Conservation (phyloP, 2,329 filamentous ascomycete genomes). For the Gnomoniopsis sp. region DNA sequence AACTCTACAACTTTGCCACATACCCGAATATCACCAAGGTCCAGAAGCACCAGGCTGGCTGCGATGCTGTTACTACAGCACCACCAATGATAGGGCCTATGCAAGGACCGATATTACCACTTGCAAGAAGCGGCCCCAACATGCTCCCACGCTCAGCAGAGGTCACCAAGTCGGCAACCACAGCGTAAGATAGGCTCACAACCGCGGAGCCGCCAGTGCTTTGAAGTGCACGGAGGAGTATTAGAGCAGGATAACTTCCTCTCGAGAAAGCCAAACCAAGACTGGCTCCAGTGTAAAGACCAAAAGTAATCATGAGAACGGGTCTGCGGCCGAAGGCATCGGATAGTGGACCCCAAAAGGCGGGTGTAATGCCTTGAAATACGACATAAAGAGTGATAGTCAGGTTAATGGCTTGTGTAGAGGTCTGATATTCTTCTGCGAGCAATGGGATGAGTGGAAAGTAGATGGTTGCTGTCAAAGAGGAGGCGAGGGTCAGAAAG, state of each 20-base stretch:
- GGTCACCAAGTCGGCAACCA: constrained; percentile 65
- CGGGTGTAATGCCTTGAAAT: constrained; percentile 55
- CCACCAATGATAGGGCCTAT: constrained; percentile 17
- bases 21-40: constrained; percentile 55
- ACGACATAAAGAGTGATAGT: constrained; percentile 55
- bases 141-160: constrained; percentile 64
- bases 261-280: constrained; percentile 50
- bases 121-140: constrained; percentile 58
- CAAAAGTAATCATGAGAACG: constrained; percentile 51
- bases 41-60: constrained; percentile 12
- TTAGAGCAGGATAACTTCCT: constrained; percentile 48
- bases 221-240: constrained; percentile 58
- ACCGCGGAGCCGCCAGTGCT: constrained; percentile 60
- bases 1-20: constrained; percentile 29
- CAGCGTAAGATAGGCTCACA: constrained; percentile 61
- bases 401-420: constrained; percentile 34
- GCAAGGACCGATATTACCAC: constrained; percentile 42
- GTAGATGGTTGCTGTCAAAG: constrained; percentile 40
- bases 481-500: constrained; percentile 14
- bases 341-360: constrained; percentile 54
- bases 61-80: background rate
- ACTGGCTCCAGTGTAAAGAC: constrained; percentile 51
- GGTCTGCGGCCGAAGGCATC: constrained; percentile 55
- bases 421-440: constrained; percentile 26
- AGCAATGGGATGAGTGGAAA: constrained; percentile 33